Evolutionary conservation across 225 moss, liverwort and hornwort species (phyloP).

Genomic region (Antitrichia curtipendula): DNA sequence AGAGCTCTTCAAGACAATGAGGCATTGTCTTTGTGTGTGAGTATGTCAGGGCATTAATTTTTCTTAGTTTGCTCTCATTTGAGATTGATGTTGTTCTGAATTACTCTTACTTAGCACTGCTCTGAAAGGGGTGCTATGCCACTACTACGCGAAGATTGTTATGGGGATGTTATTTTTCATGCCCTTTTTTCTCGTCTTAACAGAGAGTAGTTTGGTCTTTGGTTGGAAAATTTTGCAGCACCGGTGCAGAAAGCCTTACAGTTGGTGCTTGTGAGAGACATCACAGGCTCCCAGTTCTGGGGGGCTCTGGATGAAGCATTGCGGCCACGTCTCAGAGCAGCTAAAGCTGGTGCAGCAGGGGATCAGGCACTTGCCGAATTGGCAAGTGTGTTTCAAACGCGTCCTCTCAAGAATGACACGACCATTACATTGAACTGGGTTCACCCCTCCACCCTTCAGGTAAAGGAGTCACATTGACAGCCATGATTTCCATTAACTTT

Average conservation of each 20-base stretch:
- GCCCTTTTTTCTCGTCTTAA: not conserved
- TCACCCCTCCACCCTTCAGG: conserved; percentile 41
- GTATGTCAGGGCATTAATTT: not conserved
- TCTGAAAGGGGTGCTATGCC: not conserved
- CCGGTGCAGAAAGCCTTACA: conserved; percentile 54
- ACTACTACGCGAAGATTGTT: not conserved
- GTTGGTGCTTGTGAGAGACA: conserved; percentile 59
- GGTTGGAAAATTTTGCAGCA: conserved; percentile 7
- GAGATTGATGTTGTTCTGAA: not conserved
- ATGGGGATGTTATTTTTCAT: not conserved
- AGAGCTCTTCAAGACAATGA: not conserved
- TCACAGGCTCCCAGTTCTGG: conserved; percentile 69
- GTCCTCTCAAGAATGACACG: conserved; percentile 36
- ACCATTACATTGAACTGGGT: conserved; percentile 48
- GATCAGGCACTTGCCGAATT: conserved; percentile 32
- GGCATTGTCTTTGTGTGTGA: not conserved
- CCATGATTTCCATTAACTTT: not conserved
- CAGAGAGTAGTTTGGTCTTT: not conserved
- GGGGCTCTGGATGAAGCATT: conserved; percentile 61
- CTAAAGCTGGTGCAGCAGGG: conserved; percentile 29
- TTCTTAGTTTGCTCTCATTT: not conserved
- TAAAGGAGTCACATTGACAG: not conserved
- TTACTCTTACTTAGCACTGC: not conserved
- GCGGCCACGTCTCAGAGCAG: conserved; percentile 43
- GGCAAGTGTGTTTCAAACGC: conserved; percentile 32